Evolutionary conservation across 148 eudicot species (phyloP), one percentile per base, ranked within the genome.

Genomic region (Camellia lanceoleosa): DNA sequence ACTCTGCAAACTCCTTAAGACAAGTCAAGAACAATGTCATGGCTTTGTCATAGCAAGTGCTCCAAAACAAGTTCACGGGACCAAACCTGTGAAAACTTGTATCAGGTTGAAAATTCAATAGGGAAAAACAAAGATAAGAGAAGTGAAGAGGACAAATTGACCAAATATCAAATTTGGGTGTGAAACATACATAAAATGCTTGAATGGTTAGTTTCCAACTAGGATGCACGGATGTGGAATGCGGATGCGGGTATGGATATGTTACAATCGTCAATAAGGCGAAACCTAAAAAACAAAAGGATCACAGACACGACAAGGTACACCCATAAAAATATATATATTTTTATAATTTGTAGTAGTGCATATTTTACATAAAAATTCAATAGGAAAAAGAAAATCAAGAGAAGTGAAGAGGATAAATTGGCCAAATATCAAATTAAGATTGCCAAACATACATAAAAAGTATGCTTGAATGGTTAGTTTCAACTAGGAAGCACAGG

Each of bases 1-100:
- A 96, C 78, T 93, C 98, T 4, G 98, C 87, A 70, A 96, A 96
- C 86, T 96, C 99, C 91, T 94, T 96, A 55, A 96, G 92, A 84
- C 98, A 96, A 78, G 99, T 93, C 73, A 93, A 86, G 95, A 87
- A 96, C 85, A 93, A 83, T 69, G 94, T 91, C 99, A 96, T 96
- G 83, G 99, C 99, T 87, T 91, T 96, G 86, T 96, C 99, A 75
- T 96, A 93, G 66, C 99, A 98, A 60, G 99, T 94, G 85, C 98
- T 96, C 99, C 98, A 96, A 84, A 96, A 96, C 88, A 96, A 82
- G 87, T 96, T 96, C 49, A 93, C 99, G 18, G 99, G 99, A 72
- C 99, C 99, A 89, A 93, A 96, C 87, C 98, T 96, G 81, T 68
- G 69, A 52, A 62, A 68, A 5, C 41, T 54, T 11, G 52, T 20